These are phyloP conservation scores for Fusarium acutatum DNA, from an alignment of 2,329 filamentous ascomycete genomes.

Conservation along the genomic window DNA sequence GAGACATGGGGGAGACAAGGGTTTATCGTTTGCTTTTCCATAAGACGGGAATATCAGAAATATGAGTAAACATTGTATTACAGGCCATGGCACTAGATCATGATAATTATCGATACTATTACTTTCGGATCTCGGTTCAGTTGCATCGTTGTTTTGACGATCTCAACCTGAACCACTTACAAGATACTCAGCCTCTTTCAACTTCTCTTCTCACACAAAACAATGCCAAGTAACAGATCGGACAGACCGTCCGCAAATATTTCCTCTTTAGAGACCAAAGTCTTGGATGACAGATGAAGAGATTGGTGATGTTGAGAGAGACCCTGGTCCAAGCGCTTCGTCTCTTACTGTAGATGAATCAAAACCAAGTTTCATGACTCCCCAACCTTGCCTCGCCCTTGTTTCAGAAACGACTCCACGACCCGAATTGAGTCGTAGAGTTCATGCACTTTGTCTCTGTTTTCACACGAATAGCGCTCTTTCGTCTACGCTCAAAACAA, in stretches of 20 bases:
- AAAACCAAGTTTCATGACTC: constrained; percentile 25
- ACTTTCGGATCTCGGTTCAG: neutral
- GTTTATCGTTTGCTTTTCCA: constrained; percentile 11
- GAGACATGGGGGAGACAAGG: constrained; percentile 14
- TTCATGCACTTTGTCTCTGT: constrained; percentile 12
- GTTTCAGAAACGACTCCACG: constrained; percentile 26
- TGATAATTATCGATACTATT: neutral
- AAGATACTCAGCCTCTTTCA: neutral
- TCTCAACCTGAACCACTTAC: neutral
- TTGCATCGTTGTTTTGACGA: neutral
- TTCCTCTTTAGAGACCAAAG: constrained; percentile 1
- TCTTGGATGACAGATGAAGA: neutral
- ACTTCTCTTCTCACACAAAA: neutral
- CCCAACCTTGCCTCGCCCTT: constrained; percentile 11
- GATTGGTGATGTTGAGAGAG: neutral
- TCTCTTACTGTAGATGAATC: constrained; percentile 33
- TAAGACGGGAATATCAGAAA: constrained; percentile 19
- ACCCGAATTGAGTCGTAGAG: constrained; percentile 4
- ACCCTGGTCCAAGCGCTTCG: constrained; percentile 25
- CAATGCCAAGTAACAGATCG: constrained; percentile 5
- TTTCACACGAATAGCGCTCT: constrained; percentile 1
- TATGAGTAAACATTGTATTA: neutral
- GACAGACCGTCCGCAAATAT: neutral
- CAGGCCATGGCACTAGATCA: neutral
- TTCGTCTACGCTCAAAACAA: constrained; percentile 8